Conservation (phyloP, 257 asterid species). For the Capsicum baccatum region DNA sequence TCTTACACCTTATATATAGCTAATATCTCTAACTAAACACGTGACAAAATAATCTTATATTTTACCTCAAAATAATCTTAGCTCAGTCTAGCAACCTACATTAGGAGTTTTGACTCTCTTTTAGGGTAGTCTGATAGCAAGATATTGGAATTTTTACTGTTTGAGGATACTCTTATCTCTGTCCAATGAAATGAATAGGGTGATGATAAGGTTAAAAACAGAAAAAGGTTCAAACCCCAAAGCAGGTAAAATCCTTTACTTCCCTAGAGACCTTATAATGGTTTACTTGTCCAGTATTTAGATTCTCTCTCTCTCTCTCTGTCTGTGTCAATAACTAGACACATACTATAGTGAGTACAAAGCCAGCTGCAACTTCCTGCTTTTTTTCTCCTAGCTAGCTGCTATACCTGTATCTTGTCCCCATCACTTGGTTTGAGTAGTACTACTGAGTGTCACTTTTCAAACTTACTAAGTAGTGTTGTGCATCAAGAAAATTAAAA, state of each 20-base stretch:
- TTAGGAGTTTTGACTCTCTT: no score
- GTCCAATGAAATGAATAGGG: not conserved
- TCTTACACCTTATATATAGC: no score
- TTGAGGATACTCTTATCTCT: not conserved
- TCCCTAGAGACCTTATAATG: not conserved
- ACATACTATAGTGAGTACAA: not conserved
- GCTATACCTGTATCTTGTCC: constrained; percentile 32
- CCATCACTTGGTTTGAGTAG: constrained; percentile 6
- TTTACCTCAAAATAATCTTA: no score
- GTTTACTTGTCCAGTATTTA: not conserved
- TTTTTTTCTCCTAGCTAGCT: not conserved
- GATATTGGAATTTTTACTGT: not conserved
- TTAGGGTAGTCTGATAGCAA: not conserved
- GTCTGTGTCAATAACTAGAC: not conserved
- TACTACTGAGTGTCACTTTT: not conserved
- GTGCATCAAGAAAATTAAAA: constrained; percentile 32
- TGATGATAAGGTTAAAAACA: constrained; percentile 28
- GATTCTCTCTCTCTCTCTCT: constrained; percentile 5
- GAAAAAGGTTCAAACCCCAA: constrained; percentile 19
- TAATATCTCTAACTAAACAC: no score
- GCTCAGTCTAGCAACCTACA: no score
- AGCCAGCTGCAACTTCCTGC: not conserved
- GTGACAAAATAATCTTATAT: no score
- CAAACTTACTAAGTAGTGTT: constrained; percentile 37
- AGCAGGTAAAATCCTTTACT: constrained; percentile 29